Percentiles rank a stretch among this genome's conserved stretches.
Conservation (phyloP, 2,329 filamentous ascomycete species). For the Aureobasidium pullulans region DNA sequence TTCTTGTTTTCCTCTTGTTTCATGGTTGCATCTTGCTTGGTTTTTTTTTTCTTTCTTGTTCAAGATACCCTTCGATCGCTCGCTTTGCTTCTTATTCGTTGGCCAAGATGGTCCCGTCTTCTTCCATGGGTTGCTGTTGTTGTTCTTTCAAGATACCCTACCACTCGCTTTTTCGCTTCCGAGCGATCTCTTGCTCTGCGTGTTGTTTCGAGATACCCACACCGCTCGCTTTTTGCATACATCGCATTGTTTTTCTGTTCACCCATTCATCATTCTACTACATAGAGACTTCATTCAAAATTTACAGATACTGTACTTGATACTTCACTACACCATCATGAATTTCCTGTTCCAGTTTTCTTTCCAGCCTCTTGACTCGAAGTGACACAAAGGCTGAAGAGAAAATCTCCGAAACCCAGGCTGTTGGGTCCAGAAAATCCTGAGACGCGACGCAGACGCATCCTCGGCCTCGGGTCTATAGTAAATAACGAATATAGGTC, state of each 20-base stretch:
- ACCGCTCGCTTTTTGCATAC: neutral
- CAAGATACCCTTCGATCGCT: slow-evolving; percentile 8
- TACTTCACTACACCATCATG: neutral
- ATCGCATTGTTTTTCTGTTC: neutral
- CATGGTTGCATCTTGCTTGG: neutral
- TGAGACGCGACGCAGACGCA: neutral
- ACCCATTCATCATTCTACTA: neutral
- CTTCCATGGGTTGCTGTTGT: neutral
- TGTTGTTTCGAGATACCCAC: neutral
- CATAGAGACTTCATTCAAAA: neutral
- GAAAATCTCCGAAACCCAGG: slow-evolving; percentile 3
- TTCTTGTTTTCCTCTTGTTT: neutral
- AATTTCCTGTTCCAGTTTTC: neutral
- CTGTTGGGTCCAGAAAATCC: neutral
- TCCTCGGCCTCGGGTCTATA: neutral
- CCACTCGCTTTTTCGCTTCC: neutral
- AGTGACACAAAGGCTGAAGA: neutral
- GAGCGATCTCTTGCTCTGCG: neutral
- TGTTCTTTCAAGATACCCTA: neutral
- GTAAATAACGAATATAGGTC: neutral
- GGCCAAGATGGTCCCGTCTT: neutral
- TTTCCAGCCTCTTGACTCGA: neutral
- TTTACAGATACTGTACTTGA: neutral
- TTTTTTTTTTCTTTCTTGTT: neutral
- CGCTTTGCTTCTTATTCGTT: neutral